Evolutionary conservation across 1,139 yeast species (phyloP), one percentile per base, ranked within the genome.

Genomic region (Geotrichum restrictum): DNA sequence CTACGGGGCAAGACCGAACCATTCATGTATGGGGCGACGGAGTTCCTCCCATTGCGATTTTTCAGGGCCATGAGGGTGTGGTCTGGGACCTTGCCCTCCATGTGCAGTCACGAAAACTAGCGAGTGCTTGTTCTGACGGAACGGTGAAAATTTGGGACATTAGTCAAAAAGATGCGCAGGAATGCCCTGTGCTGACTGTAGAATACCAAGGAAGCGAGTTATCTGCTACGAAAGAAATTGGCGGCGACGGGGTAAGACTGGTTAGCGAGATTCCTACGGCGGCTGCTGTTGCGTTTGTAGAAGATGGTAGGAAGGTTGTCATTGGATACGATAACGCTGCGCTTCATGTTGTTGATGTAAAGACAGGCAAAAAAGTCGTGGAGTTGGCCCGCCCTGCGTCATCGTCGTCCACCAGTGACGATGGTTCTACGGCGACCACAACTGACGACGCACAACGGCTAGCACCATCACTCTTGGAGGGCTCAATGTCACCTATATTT

Each of bases 41-140:
- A 44, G 51, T 43, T 48, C 53, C 55, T 29, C 44, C 51, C 18
- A 31, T 49, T 14, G 56, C 49, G 32, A 50, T 43, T 33, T 45
- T 57, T 14, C 38, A 44, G 22, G 64, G 62, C 14, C 66, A 63
- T 46, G 44, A 50, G 24, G 63, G 59, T 18, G 49, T 50, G 36
- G 54, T 63, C 32, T 54, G 57, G 57, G 57, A 53, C n/a, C 54
- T 63, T 45, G 60, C 57, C 29, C 49, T 62, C 24, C 56, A 59
- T 41, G 62, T 60, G 34, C 55, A 53, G 29, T 56, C 57, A 18
- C 58, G 60, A 31, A 36, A 48, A 27, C 57, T 63, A 19, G 65
- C 60, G 21, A 62, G 66, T 22, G 59, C 61, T 11, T 58, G 66
- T n/a, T 52, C 59, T 1, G 67, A 65, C 46, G 67, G 68, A 11